Evolutionary conservation across 2,329 filamentous ascomycete genomes (phyloP), one percentile per base, ranked within the genome.

Genomic region (Coleophoma cylindrospora): DNA sequence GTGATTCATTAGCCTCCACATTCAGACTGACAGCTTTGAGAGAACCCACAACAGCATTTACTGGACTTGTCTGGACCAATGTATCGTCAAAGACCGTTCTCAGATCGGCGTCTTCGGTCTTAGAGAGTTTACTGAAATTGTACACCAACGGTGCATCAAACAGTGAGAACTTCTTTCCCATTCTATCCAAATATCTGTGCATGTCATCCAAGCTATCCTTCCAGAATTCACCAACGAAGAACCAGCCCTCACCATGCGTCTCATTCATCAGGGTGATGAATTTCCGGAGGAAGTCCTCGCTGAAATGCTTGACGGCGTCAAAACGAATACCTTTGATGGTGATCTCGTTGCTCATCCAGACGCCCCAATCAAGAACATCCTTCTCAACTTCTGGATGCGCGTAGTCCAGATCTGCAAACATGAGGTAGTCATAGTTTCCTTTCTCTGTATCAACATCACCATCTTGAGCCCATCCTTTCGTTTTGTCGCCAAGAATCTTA

Each of bases 251-350:
- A 3, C 76, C 76, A 32, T 73, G 70, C 0, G 65, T 67, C 40
- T 71, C 69, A 60, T 78, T 77, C 51, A 87, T 66, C 43, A 77
- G 70, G 6, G 70, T 68, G 46, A 88, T 76, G 67, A 87, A 87
- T n/a, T 81, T 74, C 40, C 74, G 75, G 33, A 84, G 75, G 61
- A 89, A 89, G n/a, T 74, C 71, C 51, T 79, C 77, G 27, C 80
- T 84, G 66, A 84, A 87, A 66, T 90, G 86, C 67, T 88, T 86
- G 32, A 84, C 81, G 12, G 86, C 86, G 63, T 90, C 86, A 46
- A 89, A 76, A 15, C 86, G 75, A 64, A 89, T 83, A 1, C 85
- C 86, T 53, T 76, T 74, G 11, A 89, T 68, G 0, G 78, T 77
- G 0, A 87, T 62, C 52, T 83, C 72, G 6, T 77, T 69, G 1